Conservation (phyloP, 805 yeast species). For the Cyberlindnera euphorbiae region DNA sequence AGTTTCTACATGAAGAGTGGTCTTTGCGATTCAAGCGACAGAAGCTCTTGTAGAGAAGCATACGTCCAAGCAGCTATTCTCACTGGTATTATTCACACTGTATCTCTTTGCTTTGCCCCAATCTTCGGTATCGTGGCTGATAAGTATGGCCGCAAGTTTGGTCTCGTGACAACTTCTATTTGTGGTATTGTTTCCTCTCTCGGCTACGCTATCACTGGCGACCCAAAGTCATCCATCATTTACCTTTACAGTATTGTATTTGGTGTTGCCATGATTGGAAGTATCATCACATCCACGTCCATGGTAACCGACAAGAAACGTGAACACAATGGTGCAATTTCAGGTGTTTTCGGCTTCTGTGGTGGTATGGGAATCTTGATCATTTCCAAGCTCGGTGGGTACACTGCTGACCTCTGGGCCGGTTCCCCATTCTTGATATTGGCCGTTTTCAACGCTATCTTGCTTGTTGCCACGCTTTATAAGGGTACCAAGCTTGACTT, state of each 20-base stretch:
- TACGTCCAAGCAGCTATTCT: slow-evolving; percentile 62
- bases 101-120: slow-evolving; percentile 58
- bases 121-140: slow-evolving; percentile 58
- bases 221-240: slow-evolving; percentile 33
- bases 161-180: slow-evolving; percentile 34
- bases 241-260: slow-evolving; percentile 39
- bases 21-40: slow-evolving; percentile 35
- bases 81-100: slow-evolving; percentile 60
- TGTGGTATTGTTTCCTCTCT: slow-evolving; percentile 42
- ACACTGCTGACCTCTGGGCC: slow-evolving; percentile 50
- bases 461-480: slow-evolving; percentile 18
- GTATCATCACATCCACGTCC: slow-evolving; percentile 60
- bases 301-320: slow-evolving; percentile 44
- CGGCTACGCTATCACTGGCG: slow-evolving; percentile 28
- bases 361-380: slow-evolving; percentile 67
- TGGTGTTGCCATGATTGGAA: slow-evolving; percentile 60
- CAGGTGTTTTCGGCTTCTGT: slow-evolving; percentile 63
- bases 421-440: slow-evolving; percentile 56
- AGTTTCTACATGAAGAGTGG: slow-evolving; percentile 49
- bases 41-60: slow-evolving; percentile 53
- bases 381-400: slow-evolving; percentile 58
- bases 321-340: slow-evolving; percentile 53
- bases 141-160: slow-evolving; percentile 32
- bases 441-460: slow-evolving; percentile 35
- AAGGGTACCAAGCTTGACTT: slow-evolving; percentile 19